Conservation (phyloP, 148 eudicot genomes). For the Rhododendron kiyosumense region DNA sequence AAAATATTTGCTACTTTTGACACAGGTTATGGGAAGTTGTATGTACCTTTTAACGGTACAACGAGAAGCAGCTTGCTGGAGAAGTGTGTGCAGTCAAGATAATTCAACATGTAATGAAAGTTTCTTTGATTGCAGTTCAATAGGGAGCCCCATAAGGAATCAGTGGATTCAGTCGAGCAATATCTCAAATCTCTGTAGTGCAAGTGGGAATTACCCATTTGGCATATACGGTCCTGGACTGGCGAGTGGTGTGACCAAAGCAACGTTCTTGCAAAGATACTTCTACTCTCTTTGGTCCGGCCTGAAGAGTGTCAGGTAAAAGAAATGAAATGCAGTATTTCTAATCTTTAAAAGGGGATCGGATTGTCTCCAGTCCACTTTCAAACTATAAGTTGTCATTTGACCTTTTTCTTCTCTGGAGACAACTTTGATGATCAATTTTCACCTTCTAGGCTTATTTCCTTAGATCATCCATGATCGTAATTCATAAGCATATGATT, state of each 20-base stretch:
- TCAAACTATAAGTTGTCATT: not conserved
- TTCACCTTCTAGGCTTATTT: not conserved
- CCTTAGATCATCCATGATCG: not conserved
- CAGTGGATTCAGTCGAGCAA: slow-evolving; percentile 54
- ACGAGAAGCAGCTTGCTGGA: slow-evolving; percentile 71
- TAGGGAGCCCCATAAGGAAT: slow-evolving; percentile 28
- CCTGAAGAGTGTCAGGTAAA: slow-evolving; percentile 22
- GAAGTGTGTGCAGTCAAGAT: slow-evolving; percentile 31
- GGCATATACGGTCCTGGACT: slow-evolving; percentile 61
- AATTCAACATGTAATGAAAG: slow-evolving; percentile 24
- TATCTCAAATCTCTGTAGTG: slow-evolving; percentile 36
- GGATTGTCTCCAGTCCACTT: not conserved
- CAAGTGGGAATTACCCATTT: slow-evolving; percentile 34
- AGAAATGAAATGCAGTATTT: not conserved
- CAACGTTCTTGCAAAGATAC: slow-evolving; percentile 46
- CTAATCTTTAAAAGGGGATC: not conserved
- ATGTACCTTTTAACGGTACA: slow-evolving; percentile 71
- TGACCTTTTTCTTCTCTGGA: not conserved
- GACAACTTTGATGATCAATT: not conserved
- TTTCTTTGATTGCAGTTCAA: slow-evolving; percentile 46
- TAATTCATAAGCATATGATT: not conserved
- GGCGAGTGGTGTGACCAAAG: slow-evolving; percentile 31
- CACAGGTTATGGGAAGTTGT: slow-evolving; percentile 65
- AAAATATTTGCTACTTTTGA: not conserved
- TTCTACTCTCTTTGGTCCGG: slow-evolving; percentile 86